Conservation (phyloP, 2,329 filamentous ascomycete species). For the Colletotrichum scovillei region DNA sequence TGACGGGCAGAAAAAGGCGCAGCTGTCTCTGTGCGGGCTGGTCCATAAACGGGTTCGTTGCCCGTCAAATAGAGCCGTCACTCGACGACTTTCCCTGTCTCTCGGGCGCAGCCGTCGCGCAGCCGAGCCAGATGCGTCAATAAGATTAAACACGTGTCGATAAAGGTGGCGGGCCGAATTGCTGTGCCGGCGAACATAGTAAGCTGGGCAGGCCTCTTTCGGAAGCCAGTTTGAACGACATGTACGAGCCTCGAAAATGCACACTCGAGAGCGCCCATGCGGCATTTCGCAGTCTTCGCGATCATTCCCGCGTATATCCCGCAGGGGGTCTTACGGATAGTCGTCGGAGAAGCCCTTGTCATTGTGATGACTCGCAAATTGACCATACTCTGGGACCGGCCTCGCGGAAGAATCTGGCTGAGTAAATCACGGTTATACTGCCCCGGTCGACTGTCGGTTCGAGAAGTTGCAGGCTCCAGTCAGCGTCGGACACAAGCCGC, state of each 20-base stretch:
- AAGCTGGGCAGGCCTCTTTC: not conserved
- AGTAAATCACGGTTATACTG: not conserved
- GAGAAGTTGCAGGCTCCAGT: not conserved
- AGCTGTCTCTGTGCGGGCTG: not conserved
- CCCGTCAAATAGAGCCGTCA: not conserved
- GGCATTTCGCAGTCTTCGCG: not conserved
- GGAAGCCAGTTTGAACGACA: constrained; percentile 1
- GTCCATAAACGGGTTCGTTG: not conserved
- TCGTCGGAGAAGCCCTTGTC: not conserved
- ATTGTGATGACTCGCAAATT: not conserved
- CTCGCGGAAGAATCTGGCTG: not conserved
- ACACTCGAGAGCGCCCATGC: not conserved
- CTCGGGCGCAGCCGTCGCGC: not conserved
- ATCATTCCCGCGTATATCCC: not conserved
- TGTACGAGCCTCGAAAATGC: not conserved
- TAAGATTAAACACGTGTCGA: constrained; percentile 1
- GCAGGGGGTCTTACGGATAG: not conserved
- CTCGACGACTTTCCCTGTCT: not conserved
- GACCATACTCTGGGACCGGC: not conserved
- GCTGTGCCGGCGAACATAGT: not conserved
- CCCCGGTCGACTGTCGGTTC: not conserved
- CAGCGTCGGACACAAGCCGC: not conserved
- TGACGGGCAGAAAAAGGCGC: not conserved
- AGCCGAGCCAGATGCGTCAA: constrained; percentile 3
- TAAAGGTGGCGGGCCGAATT: not conserved